These are phyloP conservation scores for Fusarium nematophilum DNA, from an alignment of 2,329 filamentous ascomycete species.

Conservation along the genomic window DNA sequence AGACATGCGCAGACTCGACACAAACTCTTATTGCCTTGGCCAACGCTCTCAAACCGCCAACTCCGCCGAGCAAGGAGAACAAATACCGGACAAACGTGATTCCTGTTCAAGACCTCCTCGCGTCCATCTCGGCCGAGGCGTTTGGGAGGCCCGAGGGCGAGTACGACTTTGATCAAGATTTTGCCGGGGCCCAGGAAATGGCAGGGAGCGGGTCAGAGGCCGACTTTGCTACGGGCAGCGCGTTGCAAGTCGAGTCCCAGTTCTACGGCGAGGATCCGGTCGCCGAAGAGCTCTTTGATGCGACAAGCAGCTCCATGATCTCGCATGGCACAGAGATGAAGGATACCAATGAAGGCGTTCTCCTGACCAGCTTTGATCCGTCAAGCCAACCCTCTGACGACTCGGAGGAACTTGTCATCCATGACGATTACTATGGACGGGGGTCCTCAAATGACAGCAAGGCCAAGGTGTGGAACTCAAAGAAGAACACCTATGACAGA, in stretches of 20 bases:
- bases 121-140: constrained; percentile 89
- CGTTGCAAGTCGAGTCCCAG: constrained; percentile 56
- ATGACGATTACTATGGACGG: constrained; percentile 81
- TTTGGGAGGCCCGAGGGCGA: constrained; percentile 73
- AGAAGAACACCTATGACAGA: constrained; percentile 77
- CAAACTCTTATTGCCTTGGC: constrained; percentile 87
- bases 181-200: constrained; percentile 64
- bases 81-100: constrained; percentile 91
- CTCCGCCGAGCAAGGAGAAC: constrained; percentile 81
- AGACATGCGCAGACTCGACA: constrained; percentile 96
- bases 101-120: constrained; percentile 87
- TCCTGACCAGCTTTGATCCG: constrained; percentile 49
- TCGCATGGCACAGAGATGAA: constrained; percentile 48
- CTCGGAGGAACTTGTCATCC: constrained; percentile 74
- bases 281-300: constrained; percentile 62
- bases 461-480: constrained; percentile 84
- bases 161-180: constrained; percentile 73
- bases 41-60: constrained; percentile 84
- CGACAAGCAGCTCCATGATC: constrained; percentile 50
- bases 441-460: constrained; percentile 70
- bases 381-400: constrained; percentile 59
- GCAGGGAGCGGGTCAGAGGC: constrained; percentile 52
- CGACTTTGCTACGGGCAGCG: constrained; percentile 48
- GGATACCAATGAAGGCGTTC: constrained; percentile 51
- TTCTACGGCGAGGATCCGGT: constrained; percentile 59